Evolutionary conservation across 352 stramenopile genomes (phyloP).

Genomic region (Proteromonas lacertae): DNA sequence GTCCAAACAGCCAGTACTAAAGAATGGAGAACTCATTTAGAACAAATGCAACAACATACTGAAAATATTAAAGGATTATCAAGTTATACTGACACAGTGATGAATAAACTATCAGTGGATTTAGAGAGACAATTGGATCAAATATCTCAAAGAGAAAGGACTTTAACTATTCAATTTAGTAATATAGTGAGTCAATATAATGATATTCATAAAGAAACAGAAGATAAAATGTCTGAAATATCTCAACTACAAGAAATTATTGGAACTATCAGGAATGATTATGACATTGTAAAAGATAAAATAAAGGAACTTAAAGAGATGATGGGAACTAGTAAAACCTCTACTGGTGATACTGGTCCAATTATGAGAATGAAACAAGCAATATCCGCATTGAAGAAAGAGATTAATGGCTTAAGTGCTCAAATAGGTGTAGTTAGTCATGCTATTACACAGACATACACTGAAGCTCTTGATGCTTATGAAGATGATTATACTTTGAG

Average conservation of each 20-base stretch:
- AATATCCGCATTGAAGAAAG: constrained; percentile 15
- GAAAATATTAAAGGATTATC: constrained; percentile 4
- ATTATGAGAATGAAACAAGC: constrained; percentile 22
- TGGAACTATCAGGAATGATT: not conserved
- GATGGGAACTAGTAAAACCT: constrained; percentile 12
- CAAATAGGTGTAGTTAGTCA: constrained; percentile 15
- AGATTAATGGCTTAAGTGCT: constrained; percentile 14
- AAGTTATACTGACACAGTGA: not conserved
- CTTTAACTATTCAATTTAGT: too few species aligned
- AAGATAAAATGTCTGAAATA: not conserved
- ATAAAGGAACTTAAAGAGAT: constrained; percentile 17
- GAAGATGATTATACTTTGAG: too few species aligned
- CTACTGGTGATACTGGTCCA: constrained; percentile 21
- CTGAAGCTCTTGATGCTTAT: too few species aligned
- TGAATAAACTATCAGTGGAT: too few species aligned
- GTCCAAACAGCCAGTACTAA: constrained; percentile 5
- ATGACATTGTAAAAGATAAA: constrained; percentile 10
- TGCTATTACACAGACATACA: too few species aligned
- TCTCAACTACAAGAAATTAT: not conserved
- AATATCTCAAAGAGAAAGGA: not conserved
- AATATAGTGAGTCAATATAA: not conserved
- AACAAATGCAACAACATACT: constrained; percentile 13
- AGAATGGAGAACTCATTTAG: constrained; percentile 20
- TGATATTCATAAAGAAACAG: not conserved
- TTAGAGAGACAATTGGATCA: too few species aligned